Evolutionary conservation across 2,329 filamentous ascomycete species (phyloP), one percentile per base, ranked within the genome.

Genomic region (Paraconiothyrium sp.): DNA sequence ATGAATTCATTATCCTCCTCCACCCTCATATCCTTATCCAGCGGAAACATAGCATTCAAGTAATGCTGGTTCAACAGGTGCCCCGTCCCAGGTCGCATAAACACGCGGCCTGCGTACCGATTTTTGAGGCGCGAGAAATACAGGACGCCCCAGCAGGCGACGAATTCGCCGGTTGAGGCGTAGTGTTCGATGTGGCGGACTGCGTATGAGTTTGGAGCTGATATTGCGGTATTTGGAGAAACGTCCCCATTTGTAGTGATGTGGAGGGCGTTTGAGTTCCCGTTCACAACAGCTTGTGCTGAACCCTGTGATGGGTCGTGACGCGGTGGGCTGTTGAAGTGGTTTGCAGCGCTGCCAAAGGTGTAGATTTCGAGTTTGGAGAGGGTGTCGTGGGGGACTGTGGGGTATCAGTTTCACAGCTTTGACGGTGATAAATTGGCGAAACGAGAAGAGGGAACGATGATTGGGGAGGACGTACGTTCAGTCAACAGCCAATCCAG

Each of bases 401-500:
- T 93, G 83, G 68, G 82, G 78, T 20, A 24, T 60, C 20, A 59
- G 39, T 16, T 39, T 13, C 37, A 39, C 37, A 2, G 5, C 37
- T 6, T 13, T 41, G 4, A 13, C 11, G 1, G 4, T 41, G 35
- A 14, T 16, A 13, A 5, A 16, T 20, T 16, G 3, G 9, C 13
- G 35, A 10, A 14, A 14, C 9, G 16, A 20, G n/a, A n/a, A 20
- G 39, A 9, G 16, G 27, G 44, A n/a, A 93, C 80, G 3, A 90
- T 20, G 79, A 64, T 14, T 4, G 8, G 9, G 37, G 89, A 84
- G 60, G 89, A 87, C 0, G 90, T 86, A 13, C 92, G 78, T 72
- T 93, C 91, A 64, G 90, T 88, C 1, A 93, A 82, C 1, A 94
- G 83, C 89, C 91, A 92, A 78, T 95, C 92, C 7, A 94, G 78